These are phyloP conservation scores for Trametes coccinea DNA, from an alignment of 768 basidiomycete species.

Conservation along the genomic window DNA sequence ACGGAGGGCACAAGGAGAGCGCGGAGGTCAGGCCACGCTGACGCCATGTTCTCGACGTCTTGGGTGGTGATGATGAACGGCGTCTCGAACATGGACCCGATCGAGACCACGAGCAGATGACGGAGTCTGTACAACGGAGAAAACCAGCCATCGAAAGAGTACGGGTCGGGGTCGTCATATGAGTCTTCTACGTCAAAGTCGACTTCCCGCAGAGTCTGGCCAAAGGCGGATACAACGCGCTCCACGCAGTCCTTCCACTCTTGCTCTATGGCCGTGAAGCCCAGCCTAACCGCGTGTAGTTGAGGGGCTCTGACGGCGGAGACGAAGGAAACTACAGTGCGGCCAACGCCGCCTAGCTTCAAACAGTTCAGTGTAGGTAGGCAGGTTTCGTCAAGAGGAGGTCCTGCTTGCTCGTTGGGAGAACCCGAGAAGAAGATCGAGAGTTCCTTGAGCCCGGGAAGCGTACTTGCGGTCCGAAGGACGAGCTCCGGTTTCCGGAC, in stretches of 20 bases:
- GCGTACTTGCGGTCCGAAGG: not conserved
- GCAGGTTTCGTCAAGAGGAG: not conserved
- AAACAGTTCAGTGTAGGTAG: not conserved
- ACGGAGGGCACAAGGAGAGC: not conserved
- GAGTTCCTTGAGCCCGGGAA: not conserved
- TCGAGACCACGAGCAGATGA: not conserved
- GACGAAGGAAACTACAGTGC: not conserved
- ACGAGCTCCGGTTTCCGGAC: not conserved
- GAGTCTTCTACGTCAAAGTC: not conserved
- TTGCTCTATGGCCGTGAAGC: not conserved
- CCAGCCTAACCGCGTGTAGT: not conserved
- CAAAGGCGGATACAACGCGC: not conserved
- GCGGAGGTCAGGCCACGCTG: slow-evolving; percentile 2
- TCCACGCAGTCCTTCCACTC: not conserved
- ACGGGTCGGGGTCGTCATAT: not conserved
- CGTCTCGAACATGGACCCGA: not conserved
- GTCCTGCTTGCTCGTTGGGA: not conserved
- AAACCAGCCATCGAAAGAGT: slow-evolving; percentile 6
- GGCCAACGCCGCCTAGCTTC: not conserved
- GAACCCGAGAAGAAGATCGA: not conserved
- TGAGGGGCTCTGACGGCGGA: not conserved
- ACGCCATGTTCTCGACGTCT: not conserved
- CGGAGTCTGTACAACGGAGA: slow-evolving; percentile 3
- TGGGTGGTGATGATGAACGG: not conserved
- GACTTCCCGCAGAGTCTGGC: not conserved